A percentile compares a stretch with the other conserved stretches of the same genome.
These are phyloP conservation scores for Malania oleifera DNA, from an alignment of 164 flowering plant genomes.

Conservation along the genomic window DNA sequence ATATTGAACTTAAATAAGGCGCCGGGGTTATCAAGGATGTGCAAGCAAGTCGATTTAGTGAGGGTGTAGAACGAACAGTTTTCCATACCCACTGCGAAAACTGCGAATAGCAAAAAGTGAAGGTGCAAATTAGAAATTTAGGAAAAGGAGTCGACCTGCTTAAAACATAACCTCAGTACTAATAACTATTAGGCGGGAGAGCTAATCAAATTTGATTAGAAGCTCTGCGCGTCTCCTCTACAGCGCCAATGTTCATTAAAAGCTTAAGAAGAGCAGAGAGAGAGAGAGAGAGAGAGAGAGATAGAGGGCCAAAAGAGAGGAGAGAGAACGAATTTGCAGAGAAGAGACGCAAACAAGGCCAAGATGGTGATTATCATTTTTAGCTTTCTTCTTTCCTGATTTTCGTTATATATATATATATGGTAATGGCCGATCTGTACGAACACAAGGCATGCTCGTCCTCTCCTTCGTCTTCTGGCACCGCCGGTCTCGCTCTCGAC, in stretches of 20 bases:
- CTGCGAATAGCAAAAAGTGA: neutral
- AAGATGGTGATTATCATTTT: neutral
- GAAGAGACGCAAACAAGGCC: neutral
- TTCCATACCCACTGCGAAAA: too few relatives aligned
- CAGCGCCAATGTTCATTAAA: neutral
- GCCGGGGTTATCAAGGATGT: too few relatives aligned
- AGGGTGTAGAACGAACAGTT: too few relatives aligned
- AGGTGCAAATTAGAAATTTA: neutral
- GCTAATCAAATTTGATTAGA: conserved; percentile 16
- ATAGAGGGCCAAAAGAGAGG: neutral
- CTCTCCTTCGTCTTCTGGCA: conserved; percentile 18
- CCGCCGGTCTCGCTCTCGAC: conserved; percentile 16
- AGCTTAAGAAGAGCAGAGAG: neutral
- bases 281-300: neutral
- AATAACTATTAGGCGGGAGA: conserved; percentile 28
- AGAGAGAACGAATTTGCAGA: conserved; percentile 6
- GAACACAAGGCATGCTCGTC: conserved; percentile 19
- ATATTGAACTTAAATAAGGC: too few relatives aligned
- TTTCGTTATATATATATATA: neutral
- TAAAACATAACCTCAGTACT: neutral
- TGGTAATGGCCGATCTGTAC: conserved; percentile 46
- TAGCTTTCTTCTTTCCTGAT: conserved; percentile 1
- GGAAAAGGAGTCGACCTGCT: neutral
- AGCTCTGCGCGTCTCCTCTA: neutral
- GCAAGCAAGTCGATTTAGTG: too few relatives aligned